Percentiles rank a stretch among this genome's conserved stretches.
Evolutionary conservation across 768 basidiomycete species (phyloP).

Genomic region (Russula virescens): DNA sequence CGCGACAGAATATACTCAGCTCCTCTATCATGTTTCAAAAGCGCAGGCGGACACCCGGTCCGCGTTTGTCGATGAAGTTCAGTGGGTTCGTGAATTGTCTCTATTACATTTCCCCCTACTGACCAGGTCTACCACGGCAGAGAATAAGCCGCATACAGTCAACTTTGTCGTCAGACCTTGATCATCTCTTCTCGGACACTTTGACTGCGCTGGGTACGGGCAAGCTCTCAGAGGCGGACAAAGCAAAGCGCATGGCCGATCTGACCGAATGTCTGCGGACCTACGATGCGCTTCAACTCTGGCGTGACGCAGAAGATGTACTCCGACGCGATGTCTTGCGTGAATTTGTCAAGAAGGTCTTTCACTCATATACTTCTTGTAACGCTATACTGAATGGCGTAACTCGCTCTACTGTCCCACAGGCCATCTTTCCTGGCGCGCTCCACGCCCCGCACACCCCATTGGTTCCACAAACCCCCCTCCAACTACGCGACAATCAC

Average conservation of each 20-base stretch:
- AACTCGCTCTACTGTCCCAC: neutral
- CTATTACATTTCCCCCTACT: constrained; percentile 11
- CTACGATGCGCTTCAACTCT: constrained; percentile 74
- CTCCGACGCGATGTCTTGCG: constrained; percentile 65
- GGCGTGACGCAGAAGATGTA: constrained; percentile 87
- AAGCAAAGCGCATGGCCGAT: constrained; percentile 55
- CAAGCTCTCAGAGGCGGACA: constrained; percentile 57
- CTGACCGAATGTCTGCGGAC: constrained; percentile 73
- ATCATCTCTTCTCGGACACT: constrained; percentile 68
- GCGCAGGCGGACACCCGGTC: constrained; percentile 65
- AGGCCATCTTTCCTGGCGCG: constrained; percentile 75
- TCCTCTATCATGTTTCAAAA: constrained; percentile 84
- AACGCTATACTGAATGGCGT: neutral
- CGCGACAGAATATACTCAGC: constrained; percentile 86
- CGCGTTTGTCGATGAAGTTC: constrained; percentile 72
- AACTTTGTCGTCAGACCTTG: constrained; percentile 80
- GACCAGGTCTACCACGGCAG: constrained; percentile 35
- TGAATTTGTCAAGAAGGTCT: constrained; percentile 71
- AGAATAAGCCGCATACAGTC: constrained; percentile 78
- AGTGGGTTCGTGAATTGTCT: constrained; percentile 58
- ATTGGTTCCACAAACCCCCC: constrained; percentile 70
- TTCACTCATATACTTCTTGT: constrained; percentile 8
- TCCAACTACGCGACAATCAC: constrained; percentile 32
- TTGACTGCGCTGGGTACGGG: constrained; percentile 46
- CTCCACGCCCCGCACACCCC: constrained; percentile 67